Conservation (phyloP, 2,329 filamentous ascomycete genomes). For the Aspergillus texensis region DNA sequence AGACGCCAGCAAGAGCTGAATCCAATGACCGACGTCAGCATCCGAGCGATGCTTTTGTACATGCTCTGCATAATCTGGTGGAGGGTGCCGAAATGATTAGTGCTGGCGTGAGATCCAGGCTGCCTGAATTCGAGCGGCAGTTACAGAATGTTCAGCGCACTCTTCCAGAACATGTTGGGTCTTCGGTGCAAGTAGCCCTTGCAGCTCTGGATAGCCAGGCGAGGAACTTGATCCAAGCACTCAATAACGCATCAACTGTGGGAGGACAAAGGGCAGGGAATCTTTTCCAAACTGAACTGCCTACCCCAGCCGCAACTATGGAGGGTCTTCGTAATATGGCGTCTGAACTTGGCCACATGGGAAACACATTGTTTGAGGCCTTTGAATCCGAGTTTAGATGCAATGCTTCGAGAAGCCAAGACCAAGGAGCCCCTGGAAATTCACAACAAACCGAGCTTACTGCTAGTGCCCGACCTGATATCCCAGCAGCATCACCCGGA, state of each 20-base stretch:
- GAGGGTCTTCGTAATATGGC: conserved; percentile 44
- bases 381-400: conserved; percentile 40
- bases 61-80: conserved; percentile 37
- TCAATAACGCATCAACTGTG: conserved; percentile 41
- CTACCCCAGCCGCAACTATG: conserved; percentile 40
- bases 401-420: conserved; percentile 12
- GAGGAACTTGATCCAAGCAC: conserved; percentile 37
- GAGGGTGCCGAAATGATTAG: conserved; percentile 38
- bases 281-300: conserved; percentile 39
- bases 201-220: conserved; percentile 40
- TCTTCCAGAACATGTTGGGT: conserved; percentile 40
- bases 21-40: conserved; percentile 22
- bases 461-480: neutral
- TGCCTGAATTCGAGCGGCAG: conserved; percentile 43
- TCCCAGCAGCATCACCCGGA: neutral
- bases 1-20: conserved; percentile 12
- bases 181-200: conserved; percentile 39
- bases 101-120: conserved; percentile 37
- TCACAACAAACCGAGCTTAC: neutral
- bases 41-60: conserved; percentile 35
- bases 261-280: conserved; percentile 39
- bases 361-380: conserved; percentile 39
- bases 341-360: conserved; percentile 43
- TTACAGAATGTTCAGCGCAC: conserved; percentile 37
- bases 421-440: conserved; percentile 10